Evolutionary conservation across 2,329 filamentous ascomycete species (phyloP), one percentile per base, ranked within the genome.

Genomic region (Diplocarpon mali): DNA sequence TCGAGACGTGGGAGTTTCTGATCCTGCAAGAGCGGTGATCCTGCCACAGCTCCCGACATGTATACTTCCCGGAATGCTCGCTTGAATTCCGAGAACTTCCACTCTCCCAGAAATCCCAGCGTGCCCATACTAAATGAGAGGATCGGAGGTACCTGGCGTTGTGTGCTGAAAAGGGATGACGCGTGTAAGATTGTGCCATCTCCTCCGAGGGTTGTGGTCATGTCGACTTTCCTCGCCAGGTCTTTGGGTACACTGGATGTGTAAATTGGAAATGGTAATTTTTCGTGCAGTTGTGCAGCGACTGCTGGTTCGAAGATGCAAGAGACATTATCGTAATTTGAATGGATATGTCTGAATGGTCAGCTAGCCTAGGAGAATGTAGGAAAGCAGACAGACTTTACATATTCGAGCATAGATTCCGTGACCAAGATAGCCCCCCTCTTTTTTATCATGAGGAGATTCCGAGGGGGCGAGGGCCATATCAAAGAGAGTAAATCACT

Each of bases 61-160:
- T 93, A 95, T 42, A 92, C 86, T 61, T 95, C 86, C 39, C 87
- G 72, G 68, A 93, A 95, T 0, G 92, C 92, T 39, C 85, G 76
- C 65, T 95, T 95, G 67, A 93, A 86, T 57, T 96, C 89, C 6
- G 73, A 72, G 61, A 96, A 96, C 57, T 92, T 93, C 89, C 90
- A 98, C 65, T 96, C 90, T 13, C 90, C 89, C 7, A 98, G 68
- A 55, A 98, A 98, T 0, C 92, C 92, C 1, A 98, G 69, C 0
- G 90, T 93, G 5, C 92, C 92, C 86, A 98, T 95, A 61, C 88
- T 94, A 61, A 98, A 98, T 1, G 86, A 88, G 7, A 98, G 70
- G 29, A 98, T 84, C 0, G 92, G 92, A 0, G 92, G 92, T 0
- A 98, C 90, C 35, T 79, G 78, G 2, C 75, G 71, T 36, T 85